Evolutionary conservation across 805 yeast species (phyloP).

Genomic region (Scheffersomyces spartinae): DNA sequence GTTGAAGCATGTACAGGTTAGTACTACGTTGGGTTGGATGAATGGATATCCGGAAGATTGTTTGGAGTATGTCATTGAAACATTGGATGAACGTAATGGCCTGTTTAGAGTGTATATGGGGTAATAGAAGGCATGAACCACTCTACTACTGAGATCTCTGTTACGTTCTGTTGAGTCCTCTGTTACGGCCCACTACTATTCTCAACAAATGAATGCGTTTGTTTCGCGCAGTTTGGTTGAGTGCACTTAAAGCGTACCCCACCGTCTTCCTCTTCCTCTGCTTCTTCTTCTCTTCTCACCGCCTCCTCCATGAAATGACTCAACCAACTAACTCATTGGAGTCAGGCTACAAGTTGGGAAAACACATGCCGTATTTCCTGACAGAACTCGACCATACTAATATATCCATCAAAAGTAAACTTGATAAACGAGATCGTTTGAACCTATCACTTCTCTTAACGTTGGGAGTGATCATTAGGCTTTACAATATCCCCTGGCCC

Average conservation of each 20-base stretch:
- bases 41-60: constrained; percentile 38
- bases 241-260: no score
- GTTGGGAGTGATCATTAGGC: constrained; percentile 15
- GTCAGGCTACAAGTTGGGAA: constrained; percentile 19
- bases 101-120: no score
- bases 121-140: no score
- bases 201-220: no score
- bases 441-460: constrained; percentile 11
- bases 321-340: constrained; percentile 6
- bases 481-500: constrained; percentile 24
- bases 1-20: constrained; percentile 51
- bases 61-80: constrained; percentile 51
- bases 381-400: constrained; percentile 10
- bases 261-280: no score
- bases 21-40: constrained; percentile 85
- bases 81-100: constrained; percentile 68
- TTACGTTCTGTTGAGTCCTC: no score
- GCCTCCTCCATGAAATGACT: no score
- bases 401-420: no score
- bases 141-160: no score
- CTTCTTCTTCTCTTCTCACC: no score
- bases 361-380: constrained; percentile 16
- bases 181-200: no score
- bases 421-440: constrained; percentile 11
- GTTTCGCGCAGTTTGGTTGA: no score